Evolutionary conservation across 2,329 filamentous ascomycete species (phyloP).

Genomic region (Ophiocordyceps robertsii): DNA sequence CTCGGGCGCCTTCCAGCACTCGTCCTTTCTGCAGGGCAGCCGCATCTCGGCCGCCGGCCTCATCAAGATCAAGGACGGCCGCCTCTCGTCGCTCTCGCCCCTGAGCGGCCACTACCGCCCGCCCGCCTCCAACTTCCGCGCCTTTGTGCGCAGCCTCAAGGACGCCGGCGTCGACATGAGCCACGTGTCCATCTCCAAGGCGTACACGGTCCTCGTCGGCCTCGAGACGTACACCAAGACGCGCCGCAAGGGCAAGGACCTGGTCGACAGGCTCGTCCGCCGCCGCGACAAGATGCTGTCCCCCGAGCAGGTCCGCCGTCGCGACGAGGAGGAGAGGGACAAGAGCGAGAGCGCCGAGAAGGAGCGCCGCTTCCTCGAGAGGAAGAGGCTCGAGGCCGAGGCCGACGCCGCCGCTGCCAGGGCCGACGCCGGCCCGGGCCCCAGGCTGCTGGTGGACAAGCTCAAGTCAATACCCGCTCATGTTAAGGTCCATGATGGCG

Average conservation of each 20-base stretch:
- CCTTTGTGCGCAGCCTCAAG: slow-evolving; percentile 62
- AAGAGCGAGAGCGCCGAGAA: slow-evolving; percentile 44
- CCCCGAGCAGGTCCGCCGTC: slow-evolving; percentile 42
- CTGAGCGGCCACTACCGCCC: slow-evolving; percentile 74
- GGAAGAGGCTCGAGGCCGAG: slow-evolving; percentile 18
- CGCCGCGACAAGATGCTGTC: slow-evolving; percentile 45
- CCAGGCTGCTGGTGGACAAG: slow-evolving; percentile 25
- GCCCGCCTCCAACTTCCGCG: slow-evolving; percentile 68
- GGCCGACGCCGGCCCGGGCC: slow-evolving; percentile 13
- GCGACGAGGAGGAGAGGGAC: slow-evolving; percentile 46
- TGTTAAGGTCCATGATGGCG: neutral
- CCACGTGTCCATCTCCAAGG: slow-evolving; percentile 64
- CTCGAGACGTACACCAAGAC: slow-evolving; percentile 68
- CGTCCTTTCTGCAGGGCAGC: slow-evolving; percentile 72
- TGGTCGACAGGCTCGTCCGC: slow-evolving; percentile 34
- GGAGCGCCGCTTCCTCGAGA: slow-evolving; percentile 30
- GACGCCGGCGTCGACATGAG: slow-evolving; percentile 67
- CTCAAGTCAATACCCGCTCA: slow-evolving; percentile 16
- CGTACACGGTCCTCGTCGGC: slow-evolving; percentile 70
- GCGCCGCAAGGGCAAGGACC: slow-evolving; percentile 47
- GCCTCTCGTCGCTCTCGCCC: slow-evolving; percentile 59
- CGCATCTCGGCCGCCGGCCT: slow-evolving; percentile 73
- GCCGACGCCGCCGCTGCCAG: slow-evolving; percentile 19
- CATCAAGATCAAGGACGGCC: slow-evolving; percentile 73
- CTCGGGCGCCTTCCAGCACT: slow-evolving; percentile 80